These are phyloP conservation scores for Nicotiana sylvestris DNA, from an alignment of 257 asterid species.

Conservation along the genomic window DNA sequence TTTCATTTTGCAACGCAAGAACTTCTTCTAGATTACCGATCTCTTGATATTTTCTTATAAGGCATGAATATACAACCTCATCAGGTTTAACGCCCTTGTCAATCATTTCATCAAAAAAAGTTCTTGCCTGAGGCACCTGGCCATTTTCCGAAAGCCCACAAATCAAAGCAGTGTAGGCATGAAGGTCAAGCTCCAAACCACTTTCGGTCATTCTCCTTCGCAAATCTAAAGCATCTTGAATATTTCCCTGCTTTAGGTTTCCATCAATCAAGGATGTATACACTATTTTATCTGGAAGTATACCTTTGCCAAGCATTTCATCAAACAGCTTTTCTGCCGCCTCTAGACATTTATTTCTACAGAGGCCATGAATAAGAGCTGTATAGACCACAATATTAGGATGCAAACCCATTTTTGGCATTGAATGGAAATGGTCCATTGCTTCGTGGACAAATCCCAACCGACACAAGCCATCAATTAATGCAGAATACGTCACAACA, in stretches of 20 bases:
- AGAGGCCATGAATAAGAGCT: constrained; percentile 68
- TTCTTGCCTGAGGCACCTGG: constrained; percentile 56
- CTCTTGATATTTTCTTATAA: constrained; percentile 61
- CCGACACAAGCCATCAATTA: constrained; percentile 72
- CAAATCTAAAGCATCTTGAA: constrained; percentile 63
- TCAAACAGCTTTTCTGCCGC: constrained; percentile 58
- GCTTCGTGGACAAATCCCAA: constrained; percentile 72
- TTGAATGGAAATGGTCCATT: constrained; percentile 37
- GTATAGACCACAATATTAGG: constrained; percentile 74
- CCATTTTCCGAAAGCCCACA: constrained; percentile 68
- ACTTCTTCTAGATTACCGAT: constrained; percentile 59
- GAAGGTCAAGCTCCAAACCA: constrained; percentile 74
- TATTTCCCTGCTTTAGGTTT: constrained; percentile 56
- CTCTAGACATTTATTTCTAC: constrained; percentile 46
- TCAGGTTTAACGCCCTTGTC: constrained; percentile 67
- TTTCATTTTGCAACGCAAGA: constrained; percentile 53
- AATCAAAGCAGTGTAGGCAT: constrained; percentile 68
- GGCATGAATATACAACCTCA: constrained; percentile 64
- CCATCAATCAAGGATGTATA: constrained; percentile 73
- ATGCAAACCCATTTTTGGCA: constrained; percentile 47
- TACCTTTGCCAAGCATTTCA: constrained; percentile 62
- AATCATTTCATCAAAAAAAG: constrained; percentile 66
- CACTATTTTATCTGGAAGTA: constrained; percentile 59
- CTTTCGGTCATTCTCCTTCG: constrained; percentile 49
- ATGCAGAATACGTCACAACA: constrained; percentile 51